These are phyloP conservation scores for Fusarium hainanense DNA, from an alignment of 2,329 filamentous ascomycete genomes.

Conservation along the genomic window DNA sequence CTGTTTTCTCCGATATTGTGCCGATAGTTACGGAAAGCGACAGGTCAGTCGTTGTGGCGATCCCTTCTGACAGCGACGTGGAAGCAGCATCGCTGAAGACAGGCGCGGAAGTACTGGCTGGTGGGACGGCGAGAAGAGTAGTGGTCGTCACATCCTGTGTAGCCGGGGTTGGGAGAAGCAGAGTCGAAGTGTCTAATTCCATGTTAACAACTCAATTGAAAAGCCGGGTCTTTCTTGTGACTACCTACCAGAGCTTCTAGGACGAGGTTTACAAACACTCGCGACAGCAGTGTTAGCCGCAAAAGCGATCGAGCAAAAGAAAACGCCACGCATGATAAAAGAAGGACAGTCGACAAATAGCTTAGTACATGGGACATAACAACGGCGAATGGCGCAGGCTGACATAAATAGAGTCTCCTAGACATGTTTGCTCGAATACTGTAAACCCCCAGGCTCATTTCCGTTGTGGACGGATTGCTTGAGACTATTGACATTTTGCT, in stretches of 20 bases:
- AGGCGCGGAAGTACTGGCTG: not conserved
- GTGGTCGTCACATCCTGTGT: not conserved
- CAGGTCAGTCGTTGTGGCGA: too few species aligned
- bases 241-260: not conserved
- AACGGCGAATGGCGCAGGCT: too few species aligned
- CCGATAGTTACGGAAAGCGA: too few species aligned
- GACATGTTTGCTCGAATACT: rapidly evolving
- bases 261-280: not conserved
- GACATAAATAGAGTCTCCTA: too few species aligned
- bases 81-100: rapidly evolving
- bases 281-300: not conserved
- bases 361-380: too few species aligned
- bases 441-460: not conserved
- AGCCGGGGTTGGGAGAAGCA: not conserved
- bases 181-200: not conserved
- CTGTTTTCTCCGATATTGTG: too few species aligned
- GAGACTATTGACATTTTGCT: not conserved
- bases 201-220: too few species aligned
- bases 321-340: not conserved
- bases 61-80: not conserved
- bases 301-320: not conserved
- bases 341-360: not conserved
- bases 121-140: too few species aligned
- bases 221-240: too few species aligned
- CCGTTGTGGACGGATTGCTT: rapidly evolving